A percentile compares a stretch with the other conserved stretches of the same genome.
Evolutionary conservation across 1,284 basidiomycete species (phyloP).

Genomic region (Sporisorium iseilematis-ciliati): DNA sequence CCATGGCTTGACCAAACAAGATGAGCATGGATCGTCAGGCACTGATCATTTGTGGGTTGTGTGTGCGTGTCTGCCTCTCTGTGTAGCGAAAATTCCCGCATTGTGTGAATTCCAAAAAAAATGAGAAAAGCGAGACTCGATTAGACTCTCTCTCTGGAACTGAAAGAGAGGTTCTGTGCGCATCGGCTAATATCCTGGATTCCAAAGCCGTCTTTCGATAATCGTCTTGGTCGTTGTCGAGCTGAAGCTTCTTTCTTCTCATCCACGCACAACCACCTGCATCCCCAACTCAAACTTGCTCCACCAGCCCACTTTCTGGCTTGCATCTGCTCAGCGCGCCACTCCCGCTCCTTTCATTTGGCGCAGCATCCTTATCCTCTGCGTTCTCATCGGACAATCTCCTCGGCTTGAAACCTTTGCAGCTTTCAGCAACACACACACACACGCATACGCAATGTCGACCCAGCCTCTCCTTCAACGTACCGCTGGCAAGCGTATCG

Average conservation of each 20-base stretch:
- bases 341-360: neutral
- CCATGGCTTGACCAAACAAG: neutral
- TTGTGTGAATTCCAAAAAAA: neutral
- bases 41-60: neutral
- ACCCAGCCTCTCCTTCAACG: slow-evolving; percentile 97
- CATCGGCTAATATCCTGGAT: slow-evolving; percentile 8
- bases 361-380: neutral
- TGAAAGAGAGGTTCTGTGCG: slow-evolving; percentile 2
- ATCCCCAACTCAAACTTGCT: too few species aligned
- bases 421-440: neutral
- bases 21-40: neutral
- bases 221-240: neutral
- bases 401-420: neutral
- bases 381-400: neutral
- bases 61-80: neutral
- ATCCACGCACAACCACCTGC: slow-evolving; percentile 1
- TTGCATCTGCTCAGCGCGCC: neutral
- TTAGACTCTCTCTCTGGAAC: neutral
- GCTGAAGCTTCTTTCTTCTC: neutral
- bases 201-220: neutral
- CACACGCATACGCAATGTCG: slow-evolving; percentile 77
- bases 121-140: neutral
- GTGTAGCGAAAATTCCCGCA: neutral
- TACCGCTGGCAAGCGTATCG: slow-evolving; percentile 76
- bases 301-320: neutral